Evolutionary conservation across 306 rosid species (phyloP), one percentile per base, ranked within the genome.

Genomic region (Pterocarpus macrocarpus): DNA sequence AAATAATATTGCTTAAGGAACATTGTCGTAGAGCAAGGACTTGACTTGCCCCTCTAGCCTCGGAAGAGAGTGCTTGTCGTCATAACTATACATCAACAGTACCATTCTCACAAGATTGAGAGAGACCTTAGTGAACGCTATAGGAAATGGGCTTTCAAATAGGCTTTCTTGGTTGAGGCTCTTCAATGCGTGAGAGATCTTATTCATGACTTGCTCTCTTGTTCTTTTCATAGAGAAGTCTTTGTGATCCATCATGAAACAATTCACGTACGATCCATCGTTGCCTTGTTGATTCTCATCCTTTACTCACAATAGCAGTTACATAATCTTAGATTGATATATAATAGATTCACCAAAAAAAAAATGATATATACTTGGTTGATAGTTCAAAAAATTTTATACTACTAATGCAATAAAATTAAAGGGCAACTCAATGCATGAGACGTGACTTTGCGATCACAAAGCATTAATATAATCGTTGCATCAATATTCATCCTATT

Each of bases 91-190:
- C 87, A 87, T 86, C 77, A 92, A 53, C 0, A 90, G 94, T 0
- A 89, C 90, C 85, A 81, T 78, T 78, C 97, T 89, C 33, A 91
- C 90, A 1, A 89, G 64, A 59, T 92, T 88, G 3, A 85, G 88
- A 61, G 89, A 84, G 2, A 72, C 76, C 71, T 81, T 80, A 0
- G 28, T 50, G 34, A 84, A 61, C 2, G 64, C 6, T 2, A 34
- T 0, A 17, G 94, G 84, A 80, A 86, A 73, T 66, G 44, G 71
- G 30, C 43, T 76, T 17, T 45, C 65, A 56, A 87, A 63, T 1
- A 86, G 28, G 43, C 80, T 81, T 66, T 86, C 94, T 64, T 85
- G 17, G 85, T 90, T 88, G 8, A 92, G 84, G 0, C 41, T 30
- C 80, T 84, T 89, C 95, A 95, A 92, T 35, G 78, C 88, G 9